Evolutionary conservation across 495 filamentous ascomycete species (phyloP).

Genomic region (Lentithecium fluviatile): DNA sequence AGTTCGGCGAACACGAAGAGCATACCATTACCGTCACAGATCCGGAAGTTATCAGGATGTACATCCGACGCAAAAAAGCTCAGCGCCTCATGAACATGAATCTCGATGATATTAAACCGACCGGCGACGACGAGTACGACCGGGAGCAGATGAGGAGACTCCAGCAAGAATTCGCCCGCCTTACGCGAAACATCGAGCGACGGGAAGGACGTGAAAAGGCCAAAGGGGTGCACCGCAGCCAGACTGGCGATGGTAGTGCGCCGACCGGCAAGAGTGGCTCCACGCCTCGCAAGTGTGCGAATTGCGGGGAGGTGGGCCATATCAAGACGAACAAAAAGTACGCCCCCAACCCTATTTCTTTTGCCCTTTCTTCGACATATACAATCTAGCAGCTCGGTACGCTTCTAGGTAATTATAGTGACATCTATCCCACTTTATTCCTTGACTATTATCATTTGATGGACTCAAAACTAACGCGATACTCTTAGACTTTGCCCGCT

Average conservation of each 20-base stretch:
- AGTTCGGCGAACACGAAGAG: slow-evolving; percentile 60
- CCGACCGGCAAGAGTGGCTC: slow-evolving; percentile 44
- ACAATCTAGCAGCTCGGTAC: not conserved
- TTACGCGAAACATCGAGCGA: slow-evolving; percentile 88
- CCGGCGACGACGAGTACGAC: slow-evolving; percentile 73
- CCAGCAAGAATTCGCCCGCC: slow-evolving; percentile 71
- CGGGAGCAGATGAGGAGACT: slow-evolving; percentile 60
- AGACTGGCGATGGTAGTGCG: slow-evolving; percentile 43
- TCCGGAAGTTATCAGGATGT: slow-evolving; percentile 69
- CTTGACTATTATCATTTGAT: not conserved
- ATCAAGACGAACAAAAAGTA: slow-evolving; percentile 99
- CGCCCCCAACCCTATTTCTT: slow-evolving; percentile 25
- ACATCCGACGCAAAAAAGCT: slow-evolving; percentile 54
- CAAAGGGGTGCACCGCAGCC: slow-evolving; percentile 56
- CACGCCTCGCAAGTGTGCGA: slow-evolving; percentile 93
- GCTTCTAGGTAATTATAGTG: not conserved
- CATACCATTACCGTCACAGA: slow-evolving; percentile 66
- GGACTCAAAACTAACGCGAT: slow-evolving; percentile 9
- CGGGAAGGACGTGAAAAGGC: slow-evolving; percentile 87
- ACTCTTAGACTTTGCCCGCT: slow-evolving; percentile 73
- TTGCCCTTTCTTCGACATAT: not conserved
- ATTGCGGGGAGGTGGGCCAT: slow-evolving; percentile 91
- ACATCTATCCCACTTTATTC: not conserved
- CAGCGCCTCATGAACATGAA: slow-evolving; percentile 64
- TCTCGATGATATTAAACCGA: slow-evolving; percentile 63